A percentile compares a stretch with the other conserved stretches of the same genome.
phyloP scores from a whole-genome alignment of 331 rosid genomes.

The Prunus yedoensis region DNA sequence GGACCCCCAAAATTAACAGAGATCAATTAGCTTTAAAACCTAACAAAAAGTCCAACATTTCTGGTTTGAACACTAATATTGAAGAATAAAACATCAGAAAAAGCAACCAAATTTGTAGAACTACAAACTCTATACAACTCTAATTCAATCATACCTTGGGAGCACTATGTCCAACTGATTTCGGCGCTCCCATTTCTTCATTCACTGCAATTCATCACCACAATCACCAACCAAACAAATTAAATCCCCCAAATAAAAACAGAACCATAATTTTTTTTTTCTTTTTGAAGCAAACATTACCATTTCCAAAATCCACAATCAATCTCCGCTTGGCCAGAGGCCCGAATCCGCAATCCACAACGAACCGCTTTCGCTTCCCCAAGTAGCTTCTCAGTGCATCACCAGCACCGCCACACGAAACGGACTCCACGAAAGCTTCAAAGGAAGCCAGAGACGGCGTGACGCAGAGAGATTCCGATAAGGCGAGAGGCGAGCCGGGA shows the following conservation, averaged over 20 bases:
- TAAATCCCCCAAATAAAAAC: not conserved
- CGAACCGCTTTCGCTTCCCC: slow-evolving; percentile 40
- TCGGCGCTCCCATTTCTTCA: slow-evolving; percentile 2
- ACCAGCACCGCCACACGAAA: not conserved
- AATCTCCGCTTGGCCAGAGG: slow-evolving; percentile 21
- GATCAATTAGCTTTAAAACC: not conserved
- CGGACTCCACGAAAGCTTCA: slow-evolving; percentile 19
- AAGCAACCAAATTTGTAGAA: not conserved
- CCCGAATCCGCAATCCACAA: slow-evolving; percentile 9
- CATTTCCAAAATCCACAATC: slow-evolving; percentile 7
- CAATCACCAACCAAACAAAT: not conserved
- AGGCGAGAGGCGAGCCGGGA: slow-evolving; percentile 40
- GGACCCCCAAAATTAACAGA: not conserved
- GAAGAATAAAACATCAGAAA: no score
- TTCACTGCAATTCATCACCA: slow-evolving; percentile 23
- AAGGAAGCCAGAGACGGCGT: slow-evolving; percentile 31
- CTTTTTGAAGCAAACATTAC: not conserved
- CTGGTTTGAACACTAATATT: not conserved
- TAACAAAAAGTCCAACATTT: not conserved
- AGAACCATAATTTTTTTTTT: not conserved
- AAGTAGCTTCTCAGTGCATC: not conserved
- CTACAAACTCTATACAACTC: not conserved
- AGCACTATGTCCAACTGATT: slow-evolving; percentile 11
- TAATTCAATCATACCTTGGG: slow-evolving; percentile 27
- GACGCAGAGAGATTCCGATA: slow-evolving; percentile 31